phyloP scores from a whole-genome alignment of 2,329 filamentous ascomycete species.

The Cylindrodendrum hubeiense region DNA sequence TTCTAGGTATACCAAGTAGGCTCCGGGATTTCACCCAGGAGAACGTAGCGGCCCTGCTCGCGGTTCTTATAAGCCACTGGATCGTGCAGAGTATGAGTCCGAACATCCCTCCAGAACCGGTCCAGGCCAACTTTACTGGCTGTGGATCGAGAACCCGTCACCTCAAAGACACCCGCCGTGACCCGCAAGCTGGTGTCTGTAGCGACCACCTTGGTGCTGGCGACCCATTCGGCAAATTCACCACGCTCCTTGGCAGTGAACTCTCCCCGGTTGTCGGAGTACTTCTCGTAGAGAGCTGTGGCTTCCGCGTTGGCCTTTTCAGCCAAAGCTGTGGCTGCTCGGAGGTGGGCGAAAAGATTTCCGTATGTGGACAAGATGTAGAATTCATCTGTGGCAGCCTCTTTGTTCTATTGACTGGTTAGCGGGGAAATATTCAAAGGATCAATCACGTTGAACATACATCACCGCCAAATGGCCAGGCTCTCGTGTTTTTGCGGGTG shows the following conservation, averaged over 20 bases:
- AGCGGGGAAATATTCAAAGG: background rate
- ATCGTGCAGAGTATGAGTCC: slow-evolving; percentile 75
- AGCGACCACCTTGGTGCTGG: slow-evolving; percentile 71
- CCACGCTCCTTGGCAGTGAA: slow-evolving; percentile 67
- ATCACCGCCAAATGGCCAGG: slow-evolving; percentile 75
- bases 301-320: slow-evolving; percentile 67
- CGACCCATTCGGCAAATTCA: slow-evolving; percentile 72
- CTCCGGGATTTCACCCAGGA: slow-evolving; percentile 68
- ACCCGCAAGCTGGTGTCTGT: slow-evolving; percentile 71
- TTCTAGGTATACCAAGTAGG: slow-evolving; percentile 72
- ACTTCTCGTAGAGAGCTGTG: slow-evolving; percentile 58
- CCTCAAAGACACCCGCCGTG: slow-evolving; percentile 73
- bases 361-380: slow-evolving; percentile 75
- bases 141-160: slow-evolving; percentile 71
- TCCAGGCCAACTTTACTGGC: slow-evolving; percentile 70
- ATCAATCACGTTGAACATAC: slow-evolving; percentile 47
- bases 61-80: slow-evolving; percentile 76
- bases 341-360: slow-evolving; percentile 71
- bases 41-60: slow-evolving; percentile 68
- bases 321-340: slow-evolving; percentile 69
- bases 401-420: slow-evolving; percentile 58
- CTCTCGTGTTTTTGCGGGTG: slow-evolving; percentile 66
- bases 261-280: slow-evolving; percentile 51
- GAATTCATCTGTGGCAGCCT: slow-evolving; percentile 70
- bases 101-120: slow-evolving; percentile 75